phyloP scores from a whole-genome alignment of 106 monocot genomes.

The Posidonia australis region DNA sequence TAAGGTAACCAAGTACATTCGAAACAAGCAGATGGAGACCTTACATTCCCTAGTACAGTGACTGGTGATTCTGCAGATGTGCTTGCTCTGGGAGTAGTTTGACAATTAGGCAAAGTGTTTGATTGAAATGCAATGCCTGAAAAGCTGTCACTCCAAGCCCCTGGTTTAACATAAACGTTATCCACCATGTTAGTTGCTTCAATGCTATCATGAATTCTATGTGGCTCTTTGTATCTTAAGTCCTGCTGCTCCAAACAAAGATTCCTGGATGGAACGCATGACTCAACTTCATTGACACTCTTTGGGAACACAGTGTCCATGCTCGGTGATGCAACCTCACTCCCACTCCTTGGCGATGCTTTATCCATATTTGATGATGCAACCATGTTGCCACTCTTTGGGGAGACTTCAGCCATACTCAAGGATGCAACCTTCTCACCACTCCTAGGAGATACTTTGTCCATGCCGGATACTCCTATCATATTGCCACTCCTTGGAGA shows the following conservation, averaged over 20 bases:
- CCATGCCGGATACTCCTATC: too few relatives aligned
- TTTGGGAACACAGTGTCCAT: too few relatives aligned
- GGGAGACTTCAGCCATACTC: constrained; percentile 17
- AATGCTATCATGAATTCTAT: neutral
- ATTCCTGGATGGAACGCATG: too few relatives aligned
- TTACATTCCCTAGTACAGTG: neutral
- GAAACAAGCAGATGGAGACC: constrained; percentile 1
- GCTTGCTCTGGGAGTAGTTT: neutral
- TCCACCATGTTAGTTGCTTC: neutral
- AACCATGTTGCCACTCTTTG: constrained; percentile 6
- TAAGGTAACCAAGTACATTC: neutral
- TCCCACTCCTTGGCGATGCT: too few relatives aligned
- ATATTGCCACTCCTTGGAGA: too few relatives aligned
- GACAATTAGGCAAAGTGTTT: neutral
- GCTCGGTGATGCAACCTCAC: too few relatives aligned
- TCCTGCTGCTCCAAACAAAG: too few relatives aligned
- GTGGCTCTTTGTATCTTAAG: too few relatives aligned
- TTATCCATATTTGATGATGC: neutral
- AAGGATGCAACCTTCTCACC: too few relatives aligned
- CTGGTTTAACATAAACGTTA: neutral
- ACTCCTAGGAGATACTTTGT: neutral
- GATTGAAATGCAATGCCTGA: neutral
- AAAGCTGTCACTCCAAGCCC: neutral
- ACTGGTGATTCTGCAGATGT: neutral
- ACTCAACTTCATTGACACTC: too few relatives aligned